A percentile compares a stretch with the other conserved stretches of the same genome.
Conservation (phyloP, 768 basidiomycete species). For the Amanita thiersii region DNA sequence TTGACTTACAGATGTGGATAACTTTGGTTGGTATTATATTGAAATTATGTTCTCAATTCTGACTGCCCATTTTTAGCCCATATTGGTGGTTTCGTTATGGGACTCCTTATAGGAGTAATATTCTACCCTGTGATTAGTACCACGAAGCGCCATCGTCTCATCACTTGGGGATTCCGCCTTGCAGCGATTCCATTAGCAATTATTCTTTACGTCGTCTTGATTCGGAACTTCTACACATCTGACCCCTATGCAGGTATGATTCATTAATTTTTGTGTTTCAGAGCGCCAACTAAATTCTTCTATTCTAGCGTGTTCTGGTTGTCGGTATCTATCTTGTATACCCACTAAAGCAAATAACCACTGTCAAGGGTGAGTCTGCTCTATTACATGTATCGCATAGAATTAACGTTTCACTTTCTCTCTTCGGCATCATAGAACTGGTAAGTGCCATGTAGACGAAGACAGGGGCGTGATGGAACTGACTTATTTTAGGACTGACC, state of each 20-base stretch:
- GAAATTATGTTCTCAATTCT: not conserved
- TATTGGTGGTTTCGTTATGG: conserved; percentile 82
- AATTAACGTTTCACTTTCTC: conserved; percentile 9
- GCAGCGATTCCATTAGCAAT: conserved; percentile 69
- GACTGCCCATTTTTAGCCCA: conserved; percentile 46
- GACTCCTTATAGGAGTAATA: conserved; percentile 71
- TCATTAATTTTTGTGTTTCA: conserved; percentile 6
- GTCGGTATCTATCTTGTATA: conserved; percentile 86
- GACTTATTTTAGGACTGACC: too few species aligned
- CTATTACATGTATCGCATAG: not conserved
- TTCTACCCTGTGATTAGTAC: conserved; percentile 87
- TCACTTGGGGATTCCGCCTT: conserved; percentile 69
- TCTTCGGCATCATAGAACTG: conserved; percentile 19
- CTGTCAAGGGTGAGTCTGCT: conserved; percentile 44
- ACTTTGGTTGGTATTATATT: conserved; percentile 53
- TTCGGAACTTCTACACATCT: conserved; percentile 83
- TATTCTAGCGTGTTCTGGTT: conserved; percentile 68
- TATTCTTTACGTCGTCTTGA: conserved; percentile 75
- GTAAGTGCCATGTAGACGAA: conserved; percentile 21
- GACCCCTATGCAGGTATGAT: conserved; percentile 75
- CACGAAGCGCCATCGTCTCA: conserved; percentile 60
- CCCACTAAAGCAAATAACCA: conserved; percentile 67
- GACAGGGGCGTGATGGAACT: too few species aligned
- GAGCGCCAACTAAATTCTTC: conserved; percentile 1
- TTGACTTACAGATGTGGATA: conserved; percentile 61